A percentile compares a stretch with the other conserved stretches of the same genome.
Conservation (phyloP, 1,284 basidiomycete species). For the Ganoderma boninense region DNA sequence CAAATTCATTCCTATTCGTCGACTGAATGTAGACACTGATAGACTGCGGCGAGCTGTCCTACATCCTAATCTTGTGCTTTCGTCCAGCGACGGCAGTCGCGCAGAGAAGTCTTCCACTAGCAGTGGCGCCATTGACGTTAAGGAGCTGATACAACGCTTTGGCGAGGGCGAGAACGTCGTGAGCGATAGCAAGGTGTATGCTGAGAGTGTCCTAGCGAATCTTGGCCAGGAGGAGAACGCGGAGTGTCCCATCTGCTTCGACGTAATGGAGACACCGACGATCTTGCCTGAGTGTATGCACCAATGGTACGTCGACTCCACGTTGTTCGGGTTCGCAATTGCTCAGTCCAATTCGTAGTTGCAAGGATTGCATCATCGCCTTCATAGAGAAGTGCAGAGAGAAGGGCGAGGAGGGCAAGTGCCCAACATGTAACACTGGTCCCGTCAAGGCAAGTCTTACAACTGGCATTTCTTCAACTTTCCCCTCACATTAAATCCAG, state of each 20-base stretch:
- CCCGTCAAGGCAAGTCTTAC: conserved; percentile 63
- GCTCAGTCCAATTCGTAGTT: conserved; percentile 52
- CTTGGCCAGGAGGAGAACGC: conserved; percentile 54
- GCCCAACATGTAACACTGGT: conserved; percentile 73
- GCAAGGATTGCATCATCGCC: conserved; percentile 84
- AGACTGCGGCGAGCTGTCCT: conserved; percentile 89
- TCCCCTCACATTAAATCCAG: conserved; percentile 40
- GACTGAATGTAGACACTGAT: background rate
- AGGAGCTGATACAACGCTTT: conserved; percentile 71
- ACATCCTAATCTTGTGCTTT: conserved; percentile 81
- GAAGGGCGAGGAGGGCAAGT: conserved; percentile 71
- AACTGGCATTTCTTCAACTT: background rate
- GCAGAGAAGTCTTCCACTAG: conserved; percentile 35
- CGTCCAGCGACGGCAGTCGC: conserved; percentile 30
- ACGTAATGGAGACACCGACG: conserved; percentile 73
- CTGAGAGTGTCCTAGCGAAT: conserved; percentile 71
- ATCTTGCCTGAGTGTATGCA: conserved; percentile 84
- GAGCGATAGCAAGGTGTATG: conserved; percentile 58
- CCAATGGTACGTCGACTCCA: conserved; percentile 61
- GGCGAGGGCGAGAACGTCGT: conserved; percentile 49
- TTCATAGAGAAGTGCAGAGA: conserved; percentile 72
- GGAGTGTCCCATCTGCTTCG: conserved; percentile 88
- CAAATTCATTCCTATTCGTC: conserved; percentile 13
- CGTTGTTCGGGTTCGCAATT: background rate
- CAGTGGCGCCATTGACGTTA: conserved; percentile 61